Conservation (phyloP, 208 protist species). For the Trypanosoma caninum region DNA sequence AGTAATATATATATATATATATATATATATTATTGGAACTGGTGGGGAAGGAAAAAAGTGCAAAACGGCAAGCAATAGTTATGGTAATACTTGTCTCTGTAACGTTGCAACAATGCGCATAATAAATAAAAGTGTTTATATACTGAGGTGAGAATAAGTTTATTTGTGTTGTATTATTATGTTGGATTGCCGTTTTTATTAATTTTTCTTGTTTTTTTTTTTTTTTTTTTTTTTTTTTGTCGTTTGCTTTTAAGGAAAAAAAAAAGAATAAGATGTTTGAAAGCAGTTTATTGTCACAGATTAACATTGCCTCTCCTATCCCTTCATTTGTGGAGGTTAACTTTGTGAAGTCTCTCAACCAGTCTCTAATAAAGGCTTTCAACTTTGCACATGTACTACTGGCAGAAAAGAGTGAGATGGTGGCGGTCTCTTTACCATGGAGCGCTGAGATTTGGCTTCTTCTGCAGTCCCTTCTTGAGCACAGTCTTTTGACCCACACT, state of each 20-base stretch:
- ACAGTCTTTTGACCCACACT: slow-evolving; percentile 49
- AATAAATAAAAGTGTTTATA: too few relatives aligned
- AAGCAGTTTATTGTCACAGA: slow-evolving; percentile 69
- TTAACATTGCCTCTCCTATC: slow-evolving; percentile 68
- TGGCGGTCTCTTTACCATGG: slow-evolving; percentile 44
- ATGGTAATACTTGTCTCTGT: too few relatives aligned
- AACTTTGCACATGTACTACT: slow-evolving; percentile 59
- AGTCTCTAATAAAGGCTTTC: slow-evolving; percentile 48
- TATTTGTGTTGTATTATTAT: not conserved
- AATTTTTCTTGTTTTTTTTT: not conserved
- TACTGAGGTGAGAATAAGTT: not conserved
- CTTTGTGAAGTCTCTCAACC: slow-evolving; percentile 52
- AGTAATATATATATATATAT: too few relatives aligned
- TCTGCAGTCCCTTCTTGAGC: slow-evolving; percentile 45
- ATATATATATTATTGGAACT: not conserved
- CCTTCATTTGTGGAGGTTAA: slow-evolving; percentile 73
- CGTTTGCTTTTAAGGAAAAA: slow-evolving; percentile 5
- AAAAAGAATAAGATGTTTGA: slow-evolving; percentile 49
- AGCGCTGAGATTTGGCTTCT: slow-evolving; percentile 59
- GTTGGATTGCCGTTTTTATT: not conserved
- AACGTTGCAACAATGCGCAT: too few relatives aligned
- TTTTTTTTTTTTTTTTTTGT: slow-evolving; percentile 4
- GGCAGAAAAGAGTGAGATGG: slow-evolving; percentile 42
- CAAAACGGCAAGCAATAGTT: too few relatives aligned
- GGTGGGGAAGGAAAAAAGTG: too few relatives aligned